Evolutionary conservation across 192 early-diverging fungal species (phyloP).

Genomic region (Rhizophagus prolifer): DNA sequence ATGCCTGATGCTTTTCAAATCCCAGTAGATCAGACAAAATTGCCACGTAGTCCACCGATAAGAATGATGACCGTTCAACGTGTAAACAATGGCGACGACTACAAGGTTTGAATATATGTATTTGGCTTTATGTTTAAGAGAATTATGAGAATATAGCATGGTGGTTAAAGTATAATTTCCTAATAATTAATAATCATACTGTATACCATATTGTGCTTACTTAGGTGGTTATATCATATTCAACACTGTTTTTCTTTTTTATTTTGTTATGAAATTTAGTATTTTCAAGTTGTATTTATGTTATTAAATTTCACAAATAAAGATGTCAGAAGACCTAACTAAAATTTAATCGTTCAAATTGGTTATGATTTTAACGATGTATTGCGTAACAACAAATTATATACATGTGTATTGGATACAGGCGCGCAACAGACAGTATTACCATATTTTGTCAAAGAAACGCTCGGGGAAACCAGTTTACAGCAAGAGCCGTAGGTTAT

Average conservation of each 20-base stretch:
- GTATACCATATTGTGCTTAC: too few relatives aligned
- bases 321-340: conserved; percentile 13
- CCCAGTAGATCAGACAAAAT: neutral
- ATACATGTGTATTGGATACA: conserved; percentile 16
- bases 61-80: neutral
- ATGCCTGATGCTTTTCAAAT: conserved; percentile 10
- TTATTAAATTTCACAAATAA: conserved; percentile 22
- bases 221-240: too few relatives aligned
- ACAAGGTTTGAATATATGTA: conserved; percentile 24
- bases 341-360: conserved; percentile 1
- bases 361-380: conserved; percentile 11
- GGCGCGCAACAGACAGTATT: conserved; percentile 11
- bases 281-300: neutral
- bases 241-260: too few relatives aligned
- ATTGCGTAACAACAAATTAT: neutral
- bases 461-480: neutral
- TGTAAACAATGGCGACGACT: neutral
- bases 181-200: too few relatives aligned
- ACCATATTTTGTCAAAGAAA: conserved; percentile 16
- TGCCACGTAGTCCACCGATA: conserved; percentile 3
- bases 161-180: too few relatives aligned
- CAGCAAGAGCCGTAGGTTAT: neutral
- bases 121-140: neutral
- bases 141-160: too few relatives aligned
- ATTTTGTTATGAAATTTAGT: neutral